Conservation (phyloP, 176 grass and related monocot genomes). For the Oryza officinalis region DNA sequence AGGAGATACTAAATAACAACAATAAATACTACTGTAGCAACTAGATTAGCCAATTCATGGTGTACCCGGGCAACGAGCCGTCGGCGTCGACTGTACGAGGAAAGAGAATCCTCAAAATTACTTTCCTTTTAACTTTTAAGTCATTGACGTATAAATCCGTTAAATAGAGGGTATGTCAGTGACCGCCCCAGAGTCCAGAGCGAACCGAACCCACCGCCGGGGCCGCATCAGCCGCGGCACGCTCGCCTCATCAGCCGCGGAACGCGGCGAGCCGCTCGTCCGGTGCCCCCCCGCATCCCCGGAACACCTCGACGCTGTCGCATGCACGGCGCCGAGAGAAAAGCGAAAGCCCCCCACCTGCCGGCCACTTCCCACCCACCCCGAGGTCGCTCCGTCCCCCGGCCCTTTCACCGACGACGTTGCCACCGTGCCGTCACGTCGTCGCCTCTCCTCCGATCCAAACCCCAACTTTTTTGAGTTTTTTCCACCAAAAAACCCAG, state of each 20-base stretch:
- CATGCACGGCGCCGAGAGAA: not conserved
- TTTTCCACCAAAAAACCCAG: conserved; percentile 15
- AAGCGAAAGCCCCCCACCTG: not conserved
- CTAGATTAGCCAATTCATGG: not conserved
- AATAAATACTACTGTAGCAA: not conserved
- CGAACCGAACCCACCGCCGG: not conserved
- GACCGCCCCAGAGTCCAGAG: too few relatives aligned
- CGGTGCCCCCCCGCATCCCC: not conserved
- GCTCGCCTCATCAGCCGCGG: not conserved
- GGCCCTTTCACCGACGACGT: not conserved
- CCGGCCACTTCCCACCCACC: not conserved
- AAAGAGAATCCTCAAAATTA: not conserved
- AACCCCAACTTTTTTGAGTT: not conserved
- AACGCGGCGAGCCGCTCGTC: not conserved
- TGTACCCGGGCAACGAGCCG: not conserved
- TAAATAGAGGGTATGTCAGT: too few relatives aligned
- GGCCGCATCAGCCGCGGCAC: too few relatives aligned
- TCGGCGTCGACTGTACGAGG: not conserved
- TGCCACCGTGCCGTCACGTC: conserved; percentile 33
- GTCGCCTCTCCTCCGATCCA: not conserved
- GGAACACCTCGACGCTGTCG: not conserved
- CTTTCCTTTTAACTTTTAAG: too few relatives aligned
- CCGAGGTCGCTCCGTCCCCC: not conserved
- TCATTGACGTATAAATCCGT: too few relatives aligned
- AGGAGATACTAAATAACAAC: too few relatives aligned